These are phyloP conservation scores for Myochromella boudieri DNA, from an alignment of 768 basidiomycete species.

Conservation along the genomic window DNA sequence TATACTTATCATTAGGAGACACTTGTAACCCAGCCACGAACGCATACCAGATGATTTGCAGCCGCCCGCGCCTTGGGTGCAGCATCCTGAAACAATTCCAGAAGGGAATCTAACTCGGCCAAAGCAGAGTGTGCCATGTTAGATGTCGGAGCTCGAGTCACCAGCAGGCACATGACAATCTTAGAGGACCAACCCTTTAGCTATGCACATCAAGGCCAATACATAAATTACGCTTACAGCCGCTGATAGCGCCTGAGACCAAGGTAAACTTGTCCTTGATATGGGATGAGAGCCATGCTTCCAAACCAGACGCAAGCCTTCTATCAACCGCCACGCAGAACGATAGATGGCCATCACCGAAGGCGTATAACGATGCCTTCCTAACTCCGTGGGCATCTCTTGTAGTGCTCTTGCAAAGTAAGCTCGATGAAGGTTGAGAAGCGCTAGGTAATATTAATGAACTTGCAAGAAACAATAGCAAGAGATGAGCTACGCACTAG, in stretches of 20 bases:
- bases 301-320: slow-evolving; percentile 46
- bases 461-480: neutral
- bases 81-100: slow-evolving; percentile 47
- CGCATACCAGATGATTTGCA: slow-evolving; percentile 40
- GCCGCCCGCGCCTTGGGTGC: slow-evolving; percentile 45
- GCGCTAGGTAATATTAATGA: slow-evolving; percentile 31
- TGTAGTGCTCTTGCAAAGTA: slow-evolving; percentile 69
- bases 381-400: slow-evolving; percentile 54
- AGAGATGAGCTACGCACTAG: slow-evolving; percentile 31
- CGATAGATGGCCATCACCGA: slow-evolving; percentile 75
- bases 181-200: slow-evolving; percentile 19
- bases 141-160: slow-evolving; percentile 48
- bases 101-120: slow-evolving; percentile 45
- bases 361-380: slow-evolving; percentile 62
- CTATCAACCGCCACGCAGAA: slow-evolving; percentile 66
- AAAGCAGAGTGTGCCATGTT: slow-evolving; percentile 46
- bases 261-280: slow-evolving; percentile 49
- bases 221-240: slow-evolving; percentile 42
- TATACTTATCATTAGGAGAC: slow-evolving; percentile 16
- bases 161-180: slow-evolving; percentile 61
- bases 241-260: slow-evolving; percentile 68
- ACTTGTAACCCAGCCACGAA: neutral
- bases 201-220: neutral
- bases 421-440: slow-evolving; percentile 64
- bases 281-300: slow-evolving; percentile 38